phyloP scores from a whole-genome alignment of 2,329 filamentous ascomycete species.

The Fusarium sp. region DNA sequence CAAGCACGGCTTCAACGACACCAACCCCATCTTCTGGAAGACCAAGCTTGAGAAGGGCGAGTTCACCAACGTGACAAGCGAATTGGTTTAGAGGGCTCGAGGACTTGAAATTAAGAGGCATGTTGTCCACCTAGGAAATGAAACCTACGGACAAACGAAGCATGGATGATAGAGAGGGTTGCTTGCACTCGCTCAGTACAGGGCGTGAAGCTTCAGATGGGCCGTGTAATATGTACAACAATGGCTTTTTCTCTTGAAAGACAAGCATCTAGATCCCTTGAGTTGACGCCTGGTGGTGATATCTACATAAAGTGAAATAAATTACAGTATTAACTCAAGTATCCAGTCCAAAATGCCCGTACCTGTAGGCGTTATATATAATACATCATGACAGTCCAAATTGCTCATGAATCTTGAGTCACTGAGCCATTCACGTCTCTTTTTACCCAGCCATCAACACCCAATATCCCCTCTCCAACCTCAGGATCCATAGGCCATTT shows the following conservation, averaged over 20 bases:
- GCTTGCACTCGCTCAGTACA: constrained; percentile 26
- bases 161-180: constrained; percentile 35
- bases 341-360: neutral
- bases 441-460: constrained; percentile 63
- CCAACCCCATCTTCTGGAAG: constrained; percentile 99
- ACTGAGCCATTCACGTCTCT: constrained; percentile 19
- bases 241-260: constrained; percentile 46
- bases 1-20: constrained; percentile 98
- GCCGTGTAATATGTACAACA: constrained; percentile 49
- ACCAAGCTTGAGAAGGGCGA: constrained; percentile 98
- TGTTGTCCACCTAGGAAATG: neutral
- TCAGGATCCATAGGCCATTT: constrained; percentile 82
- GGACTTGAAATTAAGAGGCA: constrained; percentile 18
- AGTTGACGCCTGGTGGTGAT: constrained; percentile 11
- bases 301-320: constrained; percentile 7
- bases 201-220: constrained; percentile 26
- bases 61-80: constrained; percentile 93
- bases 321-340: constrained; percentile 28
- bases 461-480: constrained; percentile 72
- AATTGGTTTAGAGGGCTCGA: constrained; percentile 64
- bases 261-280: constrained; percentile 13
- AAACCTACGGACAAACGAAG: constrained; percentile 18
- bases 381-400: constrained; percentile 10
- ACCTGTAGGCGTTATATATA: neutral
- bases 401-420: neutral